phyloP scores from a whole-genome alignment of 768 basidiomycete genomes.

The Tulasnella sp. region DNA sequence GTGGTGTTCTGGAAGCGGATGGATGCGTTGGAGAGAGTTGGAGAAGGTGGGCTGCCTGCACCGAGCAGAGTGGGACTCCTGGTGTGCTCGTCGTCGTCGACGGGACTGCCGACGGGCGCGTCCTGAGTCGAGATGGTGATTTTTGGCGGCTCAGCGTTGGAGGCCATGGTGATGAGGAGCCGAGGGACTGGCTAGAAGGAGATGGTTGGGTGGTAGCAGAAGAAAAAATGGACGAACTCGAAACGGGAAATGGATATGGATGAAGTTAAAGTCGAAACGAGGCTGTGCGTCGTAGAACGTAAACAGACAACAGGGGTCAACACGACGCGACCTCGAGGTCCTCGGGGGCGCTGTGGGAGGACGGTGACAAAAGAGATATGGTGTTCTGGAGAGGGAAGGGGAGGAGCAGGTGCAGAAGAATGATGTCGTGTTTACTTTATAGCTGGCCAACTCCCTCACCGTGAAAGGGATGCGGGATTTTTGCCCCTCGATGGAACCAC shows the following conservation, averaged over 20 bases:
- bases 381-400: background rate
- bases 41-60: constrained; percentile 57
- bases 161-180: background rate
- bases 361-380: background rate
- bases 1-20: constrained; percentile 29
- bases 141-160: background rate
- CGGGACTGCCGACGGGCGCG: background rate
- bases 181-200: background rate
- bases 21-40: constrained; percentile 56
- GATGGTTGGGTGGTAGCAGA: background rate
- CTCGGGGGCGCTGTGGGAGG: background rate
- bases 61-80: constrained; percentile 5
- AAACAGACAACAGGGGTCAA: constrained; percentile 7
- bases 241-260: background rate
- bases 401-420: background rate
- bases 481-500: too few species aligned
- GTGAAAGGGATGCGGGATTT: background rate
- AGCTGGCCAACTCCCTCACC: background rate
- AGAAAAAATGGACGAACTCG: background rate
- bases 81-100: background rate
- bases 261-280: background rate
- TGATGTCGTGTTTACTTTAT: background rate
- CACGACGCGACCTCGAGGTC: background rate
- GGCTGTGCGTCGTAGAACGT: background rate
- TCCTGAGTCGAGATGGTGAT: constrained; percentile 20